These are phyloP conservation scores for Cystofilobasidium capitatum DNA, from an alignment of 768 basidiomycete species.

Conservation along the genomic window DNA sequence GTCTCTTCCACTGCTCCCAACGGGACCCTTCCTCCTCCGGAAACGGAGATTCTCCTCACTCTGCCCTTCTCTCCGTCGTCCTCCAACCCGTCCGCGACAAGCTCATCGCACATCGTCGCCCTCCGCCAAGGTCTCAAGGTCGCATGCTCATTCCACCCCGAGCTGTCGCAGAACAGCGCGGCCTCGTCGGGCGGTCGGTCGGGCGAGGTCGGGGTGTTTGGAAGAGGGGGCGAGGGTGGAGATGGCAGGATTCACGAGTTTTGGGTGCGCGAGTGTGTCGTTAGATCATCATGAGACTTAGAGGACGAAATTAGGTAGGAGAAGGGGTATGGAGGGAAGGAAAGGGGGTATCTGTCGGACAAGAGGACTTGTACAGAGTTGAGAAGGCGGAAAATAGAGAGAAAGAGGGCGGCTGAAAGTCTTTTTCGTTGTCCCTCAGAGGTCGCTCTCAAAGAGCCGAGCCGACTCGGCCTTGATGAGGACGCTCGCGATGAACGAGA, in stretches of 20 bases:
- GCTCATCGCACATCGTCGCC: constrained; percentile 17
- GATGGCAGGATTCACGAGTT: constrained; percentile 2
- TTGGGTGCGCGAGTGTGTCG: neutral
- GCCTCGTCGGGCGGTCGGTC: neutral
- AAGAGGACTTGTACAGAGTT: too few species aligned
- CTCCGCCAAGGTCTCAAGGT: constrained; percentile 20
- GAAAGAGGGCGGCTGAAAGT: too few species aligned
- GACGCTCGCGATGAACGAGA: constrained; percentile 1
- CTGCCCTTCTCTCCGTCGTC: constrained; percentile 17
- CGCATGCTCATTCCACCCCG: constrained; percentile 21
- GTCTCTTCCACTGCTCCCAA: neutral
- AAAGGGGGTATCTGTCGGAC: neutral
- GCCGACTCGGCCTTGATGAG: neutral
- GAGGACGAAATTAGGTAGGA: neutral
- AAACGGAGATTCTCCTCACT: constrained; percentile 14
- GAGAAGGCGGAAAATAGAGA: too few species aligned
- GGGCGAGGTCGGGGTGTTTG: constrained; percentile 2
- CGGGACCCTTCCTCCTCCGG: neutral
- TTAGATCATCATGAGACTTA: neutral
- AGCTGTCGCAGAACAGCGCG: constrained; percentile 8
- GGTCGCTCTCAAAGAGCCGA: neutral
- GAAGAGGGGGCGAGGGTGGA: neutral
- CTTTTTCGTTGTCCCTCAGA: too few species aligned
- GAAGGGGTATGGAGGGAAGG: neutral
- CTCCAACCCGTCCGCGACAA: neutral